Evolutionary conservation across 768 basidiomycete species (phyloP).

Genomic region (Porphyrellus cyaneotinctus): DNA sequence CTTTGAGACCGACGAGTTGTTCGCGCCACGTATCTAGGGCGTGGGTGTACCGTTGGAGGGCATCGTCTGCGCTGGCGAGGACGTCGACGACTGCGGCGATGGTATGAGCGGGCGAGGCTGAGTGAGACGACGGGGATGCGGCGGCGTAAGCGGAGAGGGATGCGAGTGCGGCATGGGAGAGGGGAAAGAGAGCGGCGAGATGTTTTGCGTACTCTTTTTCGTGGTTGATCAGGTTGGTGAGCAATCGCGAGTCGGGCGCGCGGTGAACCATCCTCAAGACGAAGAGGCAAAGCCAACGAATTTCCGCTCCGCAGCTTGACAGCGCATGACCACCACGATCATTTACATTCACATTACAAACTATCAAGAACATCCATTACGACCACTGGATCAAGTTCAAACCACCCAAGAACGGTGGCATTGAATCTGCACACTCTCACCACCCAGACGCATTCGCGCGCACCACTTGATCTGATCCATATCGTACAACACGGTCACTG

Average conservation of each 20-base stretch:
- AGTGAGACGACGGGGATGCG: constrained; percentile 46
- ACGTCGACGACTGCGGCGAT: constrained; percentile 47
- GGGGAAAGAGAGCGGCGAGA: constrained; percentile 51
- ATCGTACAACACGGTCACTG: no score
- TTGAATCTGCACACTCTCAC: no score
- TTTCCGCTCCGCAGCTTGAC: no score
- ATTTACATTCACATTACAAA: no score
- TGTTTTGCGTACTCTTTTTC: constrained; percentile 73
- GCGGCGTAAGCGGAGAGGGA: constrained; percentile 72
- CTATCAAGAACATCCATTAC: no score
- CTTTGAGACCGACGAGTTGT: constrained; percentile 54
- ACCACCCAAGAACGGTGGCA: no score
- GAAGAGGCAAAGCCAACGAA: no score
- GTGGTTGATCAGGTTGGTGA: constrained; percentile 59
- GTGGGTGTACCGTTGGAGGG: constrained; percentile 54
- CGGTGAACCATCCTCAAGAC: constrained; percentile 57
- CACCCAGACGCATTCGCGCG: no score
- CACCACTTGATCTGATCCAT: no score
- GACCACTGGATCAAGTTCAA: no score
- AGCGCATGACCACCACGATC: not conserved
- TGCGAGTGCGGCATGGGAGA: constrained; percentile 57
- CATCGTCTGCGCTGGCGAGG: constrained; percentile 64
- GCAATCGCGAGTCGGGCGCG: constrained; percentile 67
- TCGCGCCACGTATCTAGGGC: constrained; percentile 66
- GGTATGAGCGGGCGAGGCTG: constrained; percentile 12